Conservation (phyloP, 805 yeast species). For the Candida suzukii region DNA sequence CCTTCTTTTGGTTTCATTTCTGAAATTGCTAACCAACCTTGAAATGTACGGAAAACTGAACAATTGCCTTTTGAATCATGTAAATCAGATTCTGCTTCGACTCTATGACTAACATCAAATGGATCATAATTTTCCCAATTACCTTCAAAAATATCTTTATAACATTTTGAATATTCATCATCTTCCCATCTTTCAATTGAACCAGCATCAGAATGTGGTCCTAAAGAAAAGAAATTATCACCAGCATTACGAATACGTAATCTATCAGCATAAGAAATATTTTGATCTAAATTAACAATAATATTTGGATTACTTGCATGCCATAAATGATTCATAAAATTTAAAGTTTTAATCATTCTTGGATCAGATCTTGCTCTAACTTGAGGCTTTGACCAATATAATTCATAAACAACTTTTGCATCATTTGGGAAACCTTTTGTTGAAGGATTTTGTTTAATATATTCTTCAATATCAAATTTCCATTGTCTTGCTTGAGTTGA, state of each 20-base stretch:
- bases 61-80: constrained; percentile 23
- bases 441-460: constrained; percentile 22
- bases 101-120: constrained; percentile 28
- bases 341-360: constrained; percentile 18
- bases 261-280: constrained; percentile 35
- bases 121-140: constrained; percentile 38
- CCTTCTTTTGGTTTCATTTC: constrained; percentile 32
- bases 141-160: constrained; percentile 29
- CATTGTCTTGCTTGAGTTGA: constrained; percentile 12
- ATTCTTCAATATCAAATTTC: constrained; percentile 17
- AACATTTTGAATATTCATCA: constrained; percentile 25
- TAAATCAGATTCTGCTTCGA: constrained; percentile 24
- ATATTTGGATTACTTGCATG: constrained; percentile 6
- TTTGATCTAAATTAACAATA: constrained; percentile 20
- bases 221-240: constrained; percentile 22
- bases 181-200: constrained; percentile 43
- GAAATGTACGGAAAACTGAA: constrained; percentile 30
- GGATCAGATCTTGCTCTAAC: constrained; percentile 32
- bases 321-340: constrained; percentile 8
- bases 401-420: constrained; percentile 17
- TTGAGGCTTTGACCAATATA: constrained; percentile 35
- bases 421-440: constrained; percentile 23
- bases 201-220: constrained; percentile 35
- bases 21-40: constrained; percentile 37
- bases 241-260: constrained; percentile 34